These are phyloP conservation scores for Aspergillus fumigatiaffinis DNA, from an alignment of 2,329 filamentous ascomycete species.

Conservation along the genomic window DNA sequence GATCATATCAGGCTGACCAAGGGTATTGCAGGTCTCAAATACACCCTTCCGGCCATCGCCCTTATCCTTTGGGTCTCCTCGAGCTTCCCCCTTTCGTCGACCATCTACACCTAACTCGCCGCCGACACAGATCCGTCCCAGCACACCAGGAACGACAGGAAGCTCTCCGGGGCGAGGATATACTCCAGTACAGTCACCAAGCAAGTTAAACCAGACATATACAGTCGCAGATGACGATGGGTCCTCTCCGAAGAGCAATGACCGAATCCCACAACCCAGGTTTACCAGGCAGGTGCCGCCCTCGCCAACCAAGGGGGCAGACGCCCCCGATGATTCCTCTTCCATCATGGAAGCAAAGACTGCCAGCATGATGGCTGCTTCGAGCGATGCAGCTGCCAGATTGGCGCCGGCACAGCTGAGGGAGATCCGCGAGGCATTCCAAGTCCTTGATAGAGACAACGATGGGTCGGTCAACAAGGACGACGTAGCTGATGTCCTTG, in stretches of 20 bases:
- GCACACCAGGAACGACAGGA: conserved; percentile 49
- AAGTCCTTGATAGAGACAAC: conserved; percentile 85
- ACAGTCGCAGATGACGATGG: conserved; percentile 40
- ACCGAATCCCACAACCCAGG: conserved; percentile 32
- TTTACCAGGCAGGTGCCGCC: conserved; percentile 36
- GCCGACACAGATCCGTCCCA: conserved; percentile 51
- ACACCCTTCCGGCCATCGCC: conserved; percentile 67
- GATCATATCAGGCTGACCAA: not conserved
- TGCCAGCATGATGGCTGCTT: conserved; percentile 18
- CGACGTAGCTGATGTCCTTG: conserved; percentile 82
- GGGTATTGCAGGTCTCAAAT: conserved; percentile 43
- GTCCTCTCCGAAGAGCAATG: conserved; percentile 22
- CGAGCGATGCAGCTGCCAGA: conserved; percentile 38
- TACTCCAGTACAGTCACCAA: conserved; percentile 44
- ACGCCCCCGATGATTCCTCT: conserved; percentile 24
- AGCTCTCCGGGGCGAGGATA: conserved; percentile 41
- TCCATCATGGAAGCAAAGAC: conserved; percentile 25
- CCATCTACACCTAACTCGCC: conserved; percentile 61
- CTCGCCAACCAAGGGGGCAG: conserved; percentile 37
- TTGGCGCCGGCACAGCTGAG: conserved; percentile 78
- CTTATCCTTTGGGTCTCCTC: conserved; percentile 66
- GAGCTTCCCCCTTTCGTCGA: conserved; percentile 66
- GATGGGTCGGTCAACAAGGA: conserved; percentile 78
- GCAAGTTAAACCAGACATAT: conserved; percentile 46
- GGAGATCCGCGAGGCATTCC: conserved; percentile 86